Base-by-base conservation (phyloP, 495 filamentous ascomycete genomes). In the Margaritispora aquatica region DNA sequence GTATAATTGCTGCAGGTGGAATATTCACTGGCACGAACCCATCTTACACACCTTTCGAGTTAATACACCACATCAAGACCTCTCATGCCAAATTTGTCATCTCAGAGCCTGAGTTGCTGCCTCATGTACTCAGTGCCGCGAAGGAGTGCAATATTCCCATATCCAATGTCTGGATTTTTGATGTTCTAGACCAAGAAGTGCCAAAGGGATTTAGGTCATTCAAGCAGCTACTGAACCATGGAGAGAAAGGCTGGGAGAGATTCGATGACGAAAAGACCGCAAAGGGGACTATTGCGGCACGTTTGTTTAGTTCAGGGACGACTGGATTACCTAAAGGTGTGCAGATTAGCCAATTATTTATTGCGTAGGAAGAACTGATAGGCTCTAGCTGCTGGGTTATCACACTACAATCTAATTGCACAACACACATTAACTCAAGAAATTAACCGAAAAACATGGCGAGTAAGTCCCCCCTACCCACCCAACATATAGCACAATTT, bases 21-120 rank as follows among this genome's bases (percentile, higher is more conserved):
- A 77, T 92, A 55, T 93, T 92, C 70, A 84, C 83, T 17, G 89
- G 88, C 22, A 88, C 88, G 3, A 92, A 92, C 61, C 90, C 90
- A 66, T 94, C 55, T 61, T 82, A 79, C 57, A 78, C 74, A 2
- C 51, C 66, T 26, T 64, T 63, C 50, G 77, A 79, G 55, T 66
- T 79, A 13, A 61, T 53, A 10, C 75, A 78, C 49, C 74, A 78
- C 55, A 44, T 79, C 34, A 69, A 69, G 29, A 74, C 60, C 7
- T 68, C 76, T 4, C 64, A 71, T 48, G 61, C 74, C 13, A 71
- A 70, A 46, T 75, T 71, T 50, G 21, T 78, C 1, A 63, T 80
- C 29, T 66, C 76, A 0, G 77, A 82, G 65, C 77, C 79, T 13
- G 79, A 81, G 51, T 69, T 83, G 9, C 49, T 85, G 0, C 54